Base-by-base conservation (phyloP, 73 alveolate genomes). In the Tetrahymena thermophila region DNA sequence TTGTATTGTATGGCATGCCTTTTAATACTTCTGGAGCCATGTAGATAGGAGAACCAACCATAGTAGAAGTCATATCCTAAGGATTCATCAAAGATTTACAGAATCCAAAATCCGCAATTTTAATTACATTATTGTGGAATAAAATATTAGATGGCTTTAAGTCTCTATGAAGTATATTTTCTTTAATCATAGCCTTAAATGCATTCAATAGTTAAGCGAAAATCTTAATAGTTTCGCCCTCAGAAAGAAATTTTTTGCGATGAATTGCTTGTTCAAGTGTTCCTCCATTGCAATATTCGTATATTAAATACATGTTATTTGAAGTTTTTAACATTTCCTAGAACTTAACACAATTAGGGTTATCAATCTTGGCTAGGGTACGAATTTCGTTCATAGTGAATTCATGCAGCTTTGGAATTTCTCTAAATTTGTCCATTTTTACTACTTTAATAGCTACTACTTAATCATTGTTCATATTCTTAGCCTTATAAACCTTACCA, bases 21-120 rank as follows among this genome's bases (percentile, higher is more conserved):
- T 94, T 85, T 57, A 96, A 42, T 16, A 96, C 97, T 42, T 96
- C 97, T 21, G 97, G 97, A 84, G 97, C 97, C 96, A 96, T 96
- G 55, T 96, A 96, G 28, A 96, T 94, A 93, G 97, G 95, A 34
- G 97, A 94, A 10, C 97, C 97, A 17, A 96, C 97, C 95, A 93
- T 85, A 43, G 97, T 95, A 85, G 71, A 34, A n/a, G 97, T 89
- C 28, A 95, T 93, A 50, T 95, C 97, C 23, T 95, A 35, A 21
- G 43, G 23, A 37, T 95, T 89, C 43, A 89, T 85, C 34, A 95
- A 57, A 13, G 95, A 43, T 55, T 95, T 95, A 93, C 97, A 95
- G 56, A 95, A 95, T 31, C 97, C 97, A 85, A 95, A 95, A 89
- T 95, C 97, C 13, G 95, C 97, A 35, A 95, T 85, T 35, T 95